These are phyloP conservation scores for Venturia oleaginea DNA, from an alignment of 2,329 filamentous ascomycete species.

Conservation along the genomic window DNA sequence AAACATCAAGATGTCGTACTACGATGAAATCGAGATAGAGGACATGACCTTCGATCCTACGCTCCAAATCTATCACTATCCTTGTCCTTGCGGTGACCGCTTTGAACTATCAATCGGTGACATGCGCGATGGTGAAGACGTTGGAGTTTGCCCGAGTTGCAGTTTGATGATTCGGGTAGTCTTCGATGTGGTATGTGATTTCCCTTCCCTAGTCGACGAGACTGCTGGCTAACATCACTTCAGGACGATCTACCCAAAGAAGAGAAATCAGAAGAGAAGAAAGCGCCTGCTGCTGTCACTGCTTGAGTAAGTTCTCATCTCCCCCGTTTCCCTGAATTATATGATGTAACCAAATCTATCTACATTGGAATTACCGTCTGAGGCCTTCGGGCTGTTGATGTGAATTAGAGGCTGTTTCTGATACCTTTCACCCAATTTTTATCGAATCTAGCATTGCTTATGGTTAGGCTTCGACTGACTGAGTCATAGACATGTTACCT, in stretches of 20 bases:
- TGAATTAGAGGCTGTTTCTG: constrained; percentile 1
- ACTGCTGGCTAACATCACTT: not conserved
- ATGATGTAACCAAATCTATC: constrained; percentile 5
- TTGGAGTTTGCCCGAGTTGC: constrained; percentile 95
- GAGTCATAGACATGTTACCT: not conserved
- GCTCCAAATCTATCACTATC: constrained; percentile 87
- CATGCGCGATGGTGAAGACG: constrained; percentile 79
- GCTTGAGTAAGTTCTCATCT: constrained; percentile 3
- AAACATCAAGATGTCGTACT: constrained; percentile 53
- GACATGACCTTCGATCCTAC: constrained; percentile 87
- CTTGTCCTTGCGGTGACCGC: constrained; percentile 92
- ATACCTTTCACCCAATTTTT: not conserved
- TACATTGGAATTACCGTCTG: not conserved
- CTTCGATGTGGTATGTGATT: constrained; percentile 61
- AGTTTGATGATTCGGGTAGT: constrained; percentile 95
- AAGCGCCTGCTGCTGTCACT: not conserved
- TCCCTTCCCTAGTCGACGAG: not conserved
- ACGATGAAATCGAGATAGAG: constrained; percentile 98
- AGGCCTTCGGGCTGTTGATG: not conserved
- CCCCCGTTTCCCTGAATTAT: too few species aligned
- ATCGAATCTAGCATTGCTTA: not conserved
- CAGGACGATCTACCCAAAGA: constrained; percentile 12
- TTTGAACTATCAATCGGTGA: constrained; percentile 87
- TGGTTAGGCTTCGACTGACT: not conserved
- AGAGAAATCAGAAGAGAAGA: constrained; percentile 10